Evolutionary conservation across 345 rosid genomes (phyloP), one percentile per base, ranked within the genome.

Genomic region (Corchorus olitorius): DNA sequence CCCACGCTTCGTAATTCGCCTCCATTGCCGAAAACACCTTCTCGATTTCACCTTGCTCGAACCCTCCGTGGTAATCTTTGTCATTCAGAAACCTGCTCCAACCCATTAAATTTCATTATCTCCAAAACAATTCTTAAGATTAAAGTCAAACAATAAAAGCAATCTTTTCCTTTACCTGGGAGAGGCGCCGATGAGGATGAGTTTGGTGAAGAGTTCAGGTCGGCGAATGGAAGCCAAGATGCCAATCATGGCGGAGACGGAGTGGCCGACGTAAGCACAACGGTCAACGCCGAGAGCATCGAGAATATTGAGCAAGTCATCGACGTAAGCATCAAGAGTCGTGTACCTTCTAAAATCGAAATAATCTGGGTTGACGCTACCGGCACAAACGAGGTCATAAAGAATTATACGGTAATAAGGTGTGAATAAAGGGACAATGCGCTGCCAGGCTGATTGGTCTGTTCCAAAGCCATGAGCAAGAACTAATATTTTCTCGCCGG

Each of bases 171-270:
- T 59, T 58, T 66, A 88, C 96, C 98, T 87, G 0, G 98, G 98
- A 0, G 97, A 92, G 67, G 96, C 96, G 45, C 93, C 93, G 76
- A 95, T 81, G 45, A 95, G 86, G 74, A 93, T 79, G 69, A 95
- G 89, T 61, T 95, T 92, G 39, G 91, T 41, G 88, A 95, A 93
- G 78, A 95, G 94, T 20, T 87, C 81, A 2, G 97, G 98, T 37
- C 97, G 91, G 48, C 91, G 88, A 70, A 90, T 88, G 65, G 99
- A 88, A 19, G 99, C 99, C 1, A 93, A 52, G 72, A 90, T 86
- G 10, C 98, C 98, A 59, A 92, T 85, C 99, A 88, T 95, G 41
- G 97, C 96, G 8, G 99, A 95, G 65, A 92, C 84, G 3, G 99
- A 95, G 86, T 92, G 99, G 2, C 99, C 99, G 0, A 95, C 89